Evolutionary conservation across 495 filamentous ascomycete species (phyloP).

Genomic region (Penicillium longicatenatum): DNA sequence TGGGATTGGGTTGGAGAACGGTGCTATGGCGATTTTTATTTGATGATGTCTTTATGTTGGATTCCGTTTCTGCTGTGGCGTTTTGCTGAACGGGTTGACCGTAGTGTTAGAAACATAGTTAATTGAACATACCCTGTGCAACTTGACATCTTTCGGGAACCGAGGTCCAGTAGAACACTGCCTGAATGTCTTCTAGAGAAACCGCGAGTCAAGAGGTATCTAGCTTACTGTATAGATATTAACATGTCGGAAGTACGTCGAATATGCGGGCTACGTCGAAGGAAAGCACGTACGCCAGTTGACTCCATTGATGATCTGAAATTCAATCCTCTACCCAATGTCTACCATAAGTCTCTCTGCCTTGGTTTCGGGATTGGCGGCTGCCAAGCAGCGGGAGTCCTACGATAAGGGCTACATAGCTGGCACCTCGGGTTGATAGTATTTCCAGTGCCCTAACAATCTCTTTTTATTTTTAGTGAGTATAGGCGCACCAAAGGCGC

Average conservation of each 20-base stretch:
- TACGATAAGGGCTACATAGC: too few species aligned
- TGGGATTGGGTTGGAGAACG: constrained; percentile 23
- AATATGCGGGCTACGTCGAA: not conserved
- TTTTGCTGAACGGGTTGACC: constrained; percentile 7
- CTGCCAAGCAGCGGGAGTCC: too few species aligned
- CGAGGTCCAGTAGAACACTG: not conserved
- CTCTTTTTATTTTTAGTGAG: too few species aligned
- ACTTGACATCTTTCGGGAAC: not conserved
- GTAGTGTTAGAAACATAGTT: constrained; percentile 27
- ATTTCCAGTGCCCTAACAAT: too few species aligned
- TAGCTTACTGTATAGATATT: too few species aligned
- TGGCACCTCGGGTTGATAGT: too few species aligned
- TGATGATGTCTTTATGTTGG: constrained; percentile 11
- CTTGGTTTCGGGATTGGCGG: too few species aligned
- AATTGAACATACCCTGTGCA: constrained; percentile 31
- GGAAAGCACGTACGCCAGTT: not conserved
- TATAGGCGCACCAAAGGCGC: too few species aligned
- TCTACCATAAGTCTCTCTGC: too few species aligned
- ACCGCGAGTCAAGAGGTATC: too few species aligned
- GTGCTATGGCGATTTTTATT: constrained; percentile 19
- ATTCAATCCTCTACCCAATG: too few species aligned
- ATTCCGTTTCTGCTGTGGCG: not conserved
- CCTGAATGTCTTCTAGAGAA: not conserved
- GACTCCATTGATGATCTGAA: too few species aligned
- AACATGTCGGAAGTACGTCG: not conserved